These are phyloP conservation scores for Penicillium sp. DNA, from an alignment of 2,329 filamentous ascomycete genomes.

Conservation along the genomic window DNA sequence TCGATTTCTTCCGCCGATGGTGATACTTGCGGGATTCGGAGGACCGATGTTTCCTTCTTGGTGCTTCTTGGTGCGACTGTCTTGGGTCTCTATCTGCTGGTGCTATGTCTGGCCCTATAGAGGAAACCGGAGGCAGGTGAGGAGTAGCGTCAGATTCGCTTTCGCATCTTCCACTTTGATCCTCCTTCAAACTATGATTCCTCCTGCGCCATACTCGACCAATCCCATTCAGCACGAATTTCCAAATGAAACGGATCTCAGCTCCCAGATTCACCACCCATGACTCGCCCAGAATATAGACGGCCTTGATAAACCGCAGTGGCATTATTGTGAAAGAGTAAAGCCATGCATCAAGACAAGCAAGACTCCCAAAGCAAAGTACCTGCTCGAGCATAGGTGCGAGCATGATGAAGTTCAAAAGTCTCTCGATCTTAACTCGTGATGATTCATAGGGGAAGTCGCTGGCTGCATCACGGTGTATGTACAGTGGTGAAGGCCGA, in stretches of 20 bases:
- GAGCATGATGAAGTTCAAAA: slow-evolving; percentile 82
- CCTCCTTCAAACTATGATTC: slow-evolving; percentile 25
- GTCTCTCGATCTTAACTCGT: slow-evolving; percentile 83
- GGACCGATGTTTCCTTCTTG: slow-evolving; percentile 28
- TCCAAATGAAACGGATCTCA: slow-evolving; percentile 68
- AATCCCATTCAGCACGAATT: slow-evolving; percentile 75
- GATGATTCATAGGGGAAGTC: slow-evolving; percentile 86
- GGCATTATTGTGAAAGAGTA: slow-evolving; percentile 96
- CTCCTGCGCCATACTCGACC: slow-evolving; percentile 72
- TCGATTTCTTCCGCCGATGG: slow-evolving; percentile 74
- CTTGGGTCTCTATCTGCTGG: slow-evolving; percentile 24
- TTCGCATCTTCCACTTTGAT: slow-evolving; percentile 13
- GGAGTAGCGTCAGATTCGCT: slow-evolving; percentile 22
- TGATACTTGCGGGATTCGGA: slow-evolving; percentile 43
- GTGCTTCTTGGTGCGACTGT: slow-evolving; percentile 15
- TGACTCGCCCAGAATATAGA: slow-evolving; percentile 73
- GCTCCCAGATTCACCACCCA: slow-evolving; percentile 70
- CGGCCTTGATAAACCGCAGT: slow-evolving; percentile 77
- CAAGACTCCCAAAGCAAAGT: slow-evolving; percentile 81
- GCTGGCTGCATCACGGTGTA: slow-evolving; percentile 55
- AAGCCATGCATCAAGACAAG: slow-evolving; percentile 92
- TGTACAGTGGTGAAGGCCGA: slow-evolving; percentile 61
- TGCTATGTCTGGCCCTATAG: slow-evolving; percentile 13
- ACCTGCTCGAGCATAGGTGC: slow-evolving; percentile 80
- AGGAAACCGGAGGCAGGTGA: slow-evolving; percentile 15